A percentile compares a stretch with the other conserved stretches of the same genome.
These are phyloP conservation scores for Trebouxia sp. DNA, from an alignment of 139 green algal genomes.

Conservation along the genomic window DNA sequence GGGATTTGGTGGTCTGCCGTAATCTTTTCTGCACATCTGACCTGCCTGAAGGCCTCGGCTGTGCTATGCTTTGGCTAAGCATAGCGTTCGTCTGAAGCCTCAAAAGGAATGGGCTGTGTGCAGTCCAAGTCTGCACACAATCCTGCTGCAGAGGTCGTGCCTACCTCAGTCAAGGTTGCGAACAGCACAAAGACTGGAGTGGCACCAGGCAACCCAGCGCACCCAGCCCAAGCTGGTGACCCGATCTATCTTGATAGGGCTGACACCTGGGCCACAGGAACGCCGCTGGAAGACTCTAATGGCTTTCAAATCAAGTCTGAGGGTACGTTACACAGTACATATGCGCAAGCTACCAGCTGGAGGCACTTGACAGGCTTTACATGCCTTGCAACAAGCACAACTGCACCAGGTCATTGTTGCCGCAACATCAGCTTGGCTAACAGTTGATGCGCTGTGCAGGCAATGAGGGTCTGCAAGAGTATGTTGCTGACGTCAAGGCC, in stretches of 20 bases:
- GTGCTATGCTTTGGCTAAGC: too few species aligned
- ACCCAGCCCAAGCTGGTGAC: not conserved
- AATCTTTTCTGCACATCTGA: too few species aligned
- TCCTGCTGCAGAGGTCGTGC: not conserved
- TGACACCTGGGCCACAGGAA: slow-evolving; percentile 21
- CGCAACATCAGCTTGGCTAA: not conserved
- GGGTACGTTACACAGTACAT: not conserved
- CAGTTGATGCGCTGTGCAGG: not conserved
- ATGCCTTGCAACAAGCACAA: not conserved
- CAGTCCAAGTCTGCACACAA: slow-evolving; percentile 13
- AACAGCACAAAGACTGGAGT: slow-evolving; percentile 20
- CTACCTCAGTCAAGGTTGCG: slow-evolving; percentile 14
- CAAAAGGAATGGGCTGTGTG: not conserved
- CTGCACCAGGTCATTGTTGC: not conserved
- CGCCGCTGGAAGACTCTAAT: not conserved
- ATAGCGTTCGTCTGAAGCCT: too few species aligned
- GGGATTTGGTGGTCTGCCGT: too few species aligned
- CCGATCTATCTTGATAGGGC: slow-evolving; percentile 24
- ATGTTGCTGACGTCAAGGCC: slow-evolving; percentile 17
- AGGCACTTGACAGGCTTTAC: not conserved
- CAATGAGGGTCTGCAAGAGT: slow-evolving; percentile 29
- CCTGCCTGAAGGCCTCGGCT: too few species aligned
- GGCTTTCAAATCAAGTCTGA: slow-evolving; percentile 29
- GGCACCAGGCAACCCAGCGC: not conserved
- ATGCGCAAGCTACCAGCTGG: too few species aligned